These are phyloP conservation scores for Volvariella surrecta DNA, from an alignment of 1,284 basidiomycete genomes.

Conservation along the genomic window DNA sequence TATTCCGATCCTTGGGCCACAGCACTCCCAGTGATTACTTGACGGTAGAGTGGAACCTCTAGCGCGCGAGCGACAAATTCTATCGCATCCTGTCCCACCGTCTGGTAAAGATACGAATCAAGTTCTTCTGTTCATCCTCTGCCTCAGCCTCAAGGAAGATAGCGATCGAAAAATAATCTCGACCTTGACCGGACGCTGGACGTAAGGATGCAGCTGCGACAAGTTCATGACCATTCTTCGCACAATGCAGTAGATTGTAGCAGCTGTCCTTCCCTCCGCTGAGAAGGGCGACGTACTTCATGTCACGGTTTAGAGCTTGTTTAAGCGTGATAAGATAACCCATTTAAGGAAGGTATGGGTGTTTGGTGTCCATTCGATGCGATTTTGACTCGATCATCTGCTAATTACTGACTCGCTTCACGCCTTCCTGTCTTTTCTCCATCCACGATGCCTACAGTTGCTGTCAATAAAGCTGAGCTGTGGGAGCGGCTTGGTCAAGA, in stretches of 20 bases:
- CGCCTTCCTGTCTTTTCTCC: constrained; percentile 10
- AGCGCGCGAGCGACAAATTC: constrained; percentile 82
- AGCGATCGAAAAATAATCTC: constrained; percentile 15
- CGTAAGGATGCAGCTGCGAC: constrained; percentile 86
- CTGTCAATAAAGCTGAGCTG: constrained; percentile 93
- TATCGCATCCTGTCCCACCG: constrained; percentile 93
- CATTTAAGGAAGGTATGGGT: too few species aligned
- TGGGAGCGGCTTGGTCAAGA: constrained; percentile 80
- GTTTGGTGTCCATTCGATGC: constrained; percentile 15
- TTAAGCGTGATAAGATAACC: constrained; percentile 11
- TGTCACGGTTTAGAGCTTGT: constrained; percentile 24
- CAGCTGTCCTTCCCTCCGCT: constrained; percentile 99
- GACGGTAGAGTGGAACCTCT: constrained; percentile 80
- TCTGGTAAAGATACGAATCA: constrained; percentile 98
- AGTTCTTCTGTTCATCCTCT: constrained; percentile 72
- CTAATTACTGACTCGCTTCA: constrained; percentile 9
- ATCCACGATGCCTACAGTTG: constrained; percentile 81
- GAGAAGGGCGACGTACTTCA: constrained; percentile 94
- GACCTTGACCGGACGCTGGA: constrained; percentile 82
- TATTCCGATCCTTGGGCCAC: constrained; percentile 84
- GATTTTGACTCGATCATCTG: constrained; percentile 18
- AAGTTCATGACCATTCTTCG: constrained; percentile 81
- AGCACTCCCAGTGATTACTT: constrained; percentile 75
- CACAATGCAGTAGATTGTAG: constrained; percentile 91
- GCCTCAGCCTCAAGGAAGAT: constrained; percentile 11